Percentiles rank a stretch among this genome's conserved stretches.
These are phyloP conservation scores for Metschnikowia similis DNA, from an alignment of 805 yeast species.

Conservation along the genomic window DNA sequence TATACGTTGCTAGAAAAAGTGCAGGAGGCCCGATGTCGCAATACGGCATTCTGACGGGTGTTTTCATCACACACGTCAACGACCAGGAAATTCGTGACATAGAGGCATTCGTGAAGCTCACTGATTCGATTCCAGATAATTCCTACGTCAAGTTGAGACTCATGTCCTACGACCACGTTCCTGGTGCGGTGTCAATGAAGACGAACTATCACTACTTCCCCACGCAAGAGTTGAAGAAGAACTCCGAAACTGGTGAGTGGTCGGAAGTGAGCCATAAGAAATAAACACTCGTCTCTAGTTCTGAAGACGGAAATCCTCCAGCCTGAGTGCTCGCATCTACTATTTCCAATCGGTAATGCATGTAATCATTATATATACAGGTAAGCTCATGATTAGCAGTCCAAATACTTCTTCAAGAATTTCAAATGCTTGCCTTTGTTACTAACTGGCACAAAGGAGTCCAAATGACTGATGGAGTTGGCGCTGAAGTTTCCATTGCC, in stretches of 20 bases:
- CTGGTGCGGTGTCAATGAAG: conserved; percentile 79
- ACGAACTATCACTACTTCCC: conserved; percentile 89
- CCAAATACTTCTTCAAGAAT: conserved; percentile 51
- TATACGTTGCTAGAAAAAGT: conserved; percentile 72
- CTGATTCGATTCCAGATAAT: conserved; percentile 69
- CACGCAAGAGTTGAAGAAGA: conserved; percentile 56
- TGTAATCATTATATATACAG: conserved; percentile 3
- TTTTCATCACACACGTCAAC: conserved; percentile 86
- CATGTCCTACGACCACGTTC: conserved; percentile 82
- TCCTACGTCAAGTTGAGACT: conserved; percentile 77
- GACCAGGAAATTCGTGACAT: conserved; percentile 69
- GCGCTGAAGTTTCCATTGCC: conserved; percentile 88
- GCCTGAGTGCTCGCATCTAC: not conserved
- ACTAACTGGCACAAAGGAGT: conserved; percentile 54
- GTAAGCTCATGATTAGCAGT: conserved; percentile 1
- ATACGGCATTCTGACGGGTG: conserved; percentile 72
- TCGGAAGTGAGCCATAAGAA: conserved; percentile 41
- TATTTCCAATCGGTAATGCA: not conserved
- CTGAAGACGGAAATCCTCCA: not conserved
- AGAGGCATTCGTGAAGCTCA: conserved; percentile 60
- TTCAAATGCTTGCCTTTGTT: conserved; percentile 52
- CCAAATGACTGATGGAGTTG: conserved; percentile 53
- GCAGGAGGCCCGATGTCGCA: conserved; percentile 85
- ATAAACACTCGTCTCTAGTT: not conserved
- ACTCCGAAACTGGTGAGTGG: conserved; percentile 42